phyloP scores from a whole-genome alignment of 1,139 yeast species.

The Trichomonascaceae sp. region DNA sequence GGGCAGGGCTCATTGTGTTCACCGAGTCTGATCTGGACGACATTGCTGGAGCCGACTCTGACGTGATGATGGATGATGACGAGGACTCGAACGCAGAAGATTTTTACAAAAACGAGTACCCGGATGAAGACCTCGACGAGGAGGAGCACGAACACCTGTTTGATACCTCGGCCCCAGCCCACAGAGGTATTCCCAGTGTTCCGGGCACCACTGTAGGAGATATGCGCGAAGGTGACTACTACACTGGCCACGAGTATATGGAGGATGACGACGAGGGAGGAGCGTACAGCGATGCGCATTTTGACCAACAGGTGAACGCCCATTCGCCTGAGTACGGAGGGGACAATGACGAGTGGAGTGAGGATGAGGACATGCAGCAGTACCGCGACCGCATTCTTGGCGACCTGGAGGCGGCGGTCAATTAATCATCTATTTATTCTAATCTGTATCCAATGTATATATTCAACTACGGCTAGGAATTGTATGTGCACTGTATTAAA shows the following conservation, averaged over 20 bases:
- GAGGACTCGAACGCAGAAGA: conserved; percentile 80
- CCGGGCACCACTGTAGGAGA: conserved; percentile 15
- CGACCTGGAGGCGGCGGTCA: conserved; percentile 12
- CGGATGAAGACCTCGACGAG: conserved; percentile 53
- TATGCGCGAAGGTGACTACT: conserved; percentile 15
- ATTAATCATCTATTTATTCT: no score
- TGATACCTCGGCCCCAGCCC: no score
- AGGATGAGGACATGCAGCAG: conserved; percentile 16
- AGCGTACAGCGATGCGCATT: conserved; percentile 8
- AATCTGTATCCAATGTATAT: no score
- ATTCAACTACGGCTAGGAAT: no score
- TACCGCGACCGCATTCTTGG: conserved; percentile 18
- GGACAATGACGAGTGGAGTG: conserved; percentile 13
- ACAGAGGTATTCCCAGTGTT: no score
- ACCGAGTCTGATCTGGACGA: conserved; percentile 44
- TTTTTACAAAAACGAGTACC: conserved; percentile 85
- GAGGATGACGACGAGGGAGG: conserved; percentile 10
- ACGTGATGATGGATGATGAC: conserved; percentile 36
- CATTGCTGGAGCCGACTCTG: conserved; percentile 26
- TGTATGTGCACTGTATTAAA: no score
- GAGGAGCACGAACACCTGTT: conserved; percentile 6
- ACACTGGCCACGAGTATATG: conserved; percentile 7
- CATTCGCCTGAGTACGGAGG: conserved; percentile 3
- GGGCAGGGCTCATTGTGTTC: conserved; percentile 10
- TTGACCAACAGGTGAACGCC: conserved; percentile 1